These are phyloP conservation scores for Leucaena leucocephala DNA, from an alignment of 306 rosid species.

Conservation along the genomic window DNA sequence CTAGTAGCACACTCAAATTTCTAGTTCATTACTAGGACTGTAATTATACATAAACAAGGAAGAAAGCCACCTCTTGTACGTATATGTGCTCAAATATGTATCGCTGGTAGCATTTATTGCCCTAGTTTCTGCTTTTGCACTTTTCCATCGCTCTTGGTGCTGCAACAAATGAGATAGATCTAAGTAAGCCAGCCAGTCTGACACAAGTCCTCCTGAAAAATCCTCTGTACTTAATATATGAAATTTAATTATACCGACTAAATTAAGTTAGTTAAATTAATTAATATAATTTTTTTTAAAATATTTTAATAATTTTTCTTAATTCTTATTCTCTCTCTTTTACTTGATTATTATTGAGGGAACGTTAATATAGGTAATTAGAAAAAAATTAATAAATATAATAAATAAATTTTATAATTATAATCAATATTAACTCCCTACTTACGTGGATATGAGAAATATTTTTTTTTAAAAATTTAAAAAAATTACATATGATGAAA, in stretches of 20 bases:
- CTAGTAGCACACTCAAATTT: conserved; percentile 35
- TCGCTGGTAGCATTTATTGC: not conserved
- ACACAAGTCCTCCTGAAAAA: not conserved
- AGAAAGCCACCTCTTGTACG: not conserved
- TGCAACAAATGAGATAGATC: conserved; percentile 41
- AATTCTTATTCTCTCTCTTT: no score
- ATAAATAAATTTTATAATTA: no score
- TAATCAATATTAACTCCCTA: no score
- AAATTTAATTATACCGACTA: no score
- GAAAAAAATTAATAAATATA: no score
- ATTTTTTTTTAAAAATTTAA: not conserved
- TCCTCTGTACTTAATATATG: no score
- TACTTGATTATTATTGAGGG: no score
- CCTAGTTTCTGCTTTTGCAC: conserved; percentile 64
- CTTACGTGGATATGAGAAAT: no score
- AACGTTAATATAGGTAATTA: no score
- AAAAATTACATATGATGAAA: not conserved
- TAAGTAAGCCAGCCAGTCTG: not conserved
- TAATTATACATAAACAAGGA: conserved; percentile 41
- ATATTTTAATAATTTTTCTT: no score
- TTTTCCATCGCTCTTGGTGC: conserved; percentile 95
- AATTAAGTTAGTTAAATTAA: no score
- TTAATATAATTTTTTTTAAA: no score
- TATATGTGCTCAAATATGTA: conserved; percentile 39
- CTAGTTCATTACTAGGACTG: conserved; percentile 38